phyloP scores from a whole-genome alignment of 306 rosid genomes.

The Ammopiptanthus mongolicus region DNA sequence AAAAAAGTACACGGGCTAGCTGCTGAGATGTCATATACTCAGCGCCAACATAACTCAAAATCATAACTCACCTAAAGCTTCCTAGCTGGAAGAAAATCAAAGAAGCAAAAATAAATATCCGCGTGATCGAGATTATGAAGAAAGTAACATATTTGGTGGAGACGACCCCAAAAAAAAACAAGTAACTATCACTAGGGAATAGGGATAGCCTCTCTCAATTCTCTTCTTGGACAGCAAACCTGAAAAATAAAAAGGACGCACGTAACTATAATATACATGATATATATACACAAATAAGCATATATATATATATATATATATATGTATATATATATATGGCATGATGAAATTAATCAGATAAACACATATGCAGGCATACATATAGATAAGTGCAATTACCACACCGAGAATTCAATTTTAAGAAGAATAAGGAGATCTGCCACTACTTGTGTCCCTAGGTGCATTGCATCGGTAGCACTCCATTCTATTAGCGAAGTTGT shows the following conservation, averaged over 20 bases:
- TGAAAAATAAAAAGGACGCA: background rate
- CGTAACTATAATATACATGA: background rate
- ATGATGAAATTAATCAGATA: background rate
- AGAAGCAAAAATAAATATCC: constrained; percentile 17
- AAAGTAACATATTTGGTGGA: constrained; percentile 17
- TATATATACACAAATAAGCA: background rate
- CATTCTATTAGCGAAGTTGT: constrained; percentile 76
- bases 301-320: no score
- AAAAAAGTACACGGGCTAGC: constrained; percentile 32
- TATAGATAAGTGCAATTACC: constrained; percentile 11
- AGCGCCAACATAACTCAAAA: constrained; percentile 29
- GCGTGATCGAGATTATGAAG: constrained; percentile 18
- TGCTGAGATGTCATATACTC: constrained; percentile 18
- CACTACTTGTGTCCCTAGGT: constrained; percentile 55
- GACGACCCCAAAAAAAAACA: constrained; percentile 13
- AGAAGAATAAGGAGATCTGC: constrained; percentile 55
- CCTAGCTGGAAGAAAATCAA: constrained; percentile 8
- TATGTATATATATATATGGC: background rate
- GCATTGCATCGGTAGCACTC: constrained; percentile 87
- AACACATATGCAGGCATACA: background rate
- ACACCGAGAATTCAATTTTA: constrained; percentile 20
- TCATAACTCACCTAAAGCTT: constrained; percentile 23
- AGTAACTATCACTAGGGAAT: constrained; percentile 18
- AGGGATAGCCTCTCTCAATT: constrained; percentile 28
- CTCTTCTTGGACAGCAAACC: constrained; percentile 28